Base-by-base conservation (phyloP, 805 yeast genomes). In the Novakomyces olei region DNA sequence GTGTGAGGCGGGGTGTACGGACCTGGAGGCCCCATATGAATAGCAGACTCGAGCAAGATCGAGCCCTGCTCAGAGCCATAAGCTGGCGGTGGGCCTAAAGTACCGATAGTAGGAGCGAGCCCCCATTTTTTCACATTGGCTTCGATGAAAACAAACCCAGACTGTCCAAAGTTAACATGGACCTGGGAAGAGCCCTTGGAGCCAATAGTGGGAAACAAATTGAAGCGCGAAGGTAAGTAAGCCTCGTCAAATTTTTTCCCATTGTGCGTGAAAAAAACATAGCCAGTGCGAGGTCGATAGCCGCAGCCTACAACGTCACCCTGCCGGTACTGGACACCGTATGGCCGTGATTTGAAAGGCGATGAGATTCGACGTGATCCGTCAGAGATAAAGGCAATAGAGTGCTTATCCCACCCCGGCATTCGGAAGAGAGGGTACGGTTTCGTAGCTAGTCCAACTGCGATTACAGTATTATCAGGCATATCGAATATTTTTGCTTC, bases 291-390 rank as follows among this genome's bases (percentile, higher is more conserved):
- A 2, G 78, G 69, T 37, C 85, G 63, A 47, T 79, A 76, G 0
- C 98, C 98, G 19, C 85, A 67, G 2, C 98, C 98, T 9, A 88
- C 63, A 20, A 88, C 91, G 50, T 88, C 98, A 19, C 95, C 95
- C 40, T 75, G 70, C 23, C 67, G 63, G 30, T 72, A 52, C 16
- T 50, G 42, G 0, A 92, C 85, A 36, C 69, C 62, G 44, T 72
- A 43, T 42, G 65, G 38, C 47, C 63, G 38, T 49, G 78, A 53
- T 20, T 35, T 44, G 43, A 79, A 78, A 4, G 94, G 80, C 48
- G 76, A 78, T 48, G 78, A 80, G 39, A 67, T 63, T 34, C 95
- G 63, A 36, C 92, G 63, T 37, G 65, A 60, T 3, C 96, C 98
- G 34, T 65, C 65, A 4, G 92, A 76, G 39, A 81, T 94, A 51